Base-by-base conservation (phyloP, 2,329 filamentous ascomycete species). In the Penicillium sp. region DNA sequence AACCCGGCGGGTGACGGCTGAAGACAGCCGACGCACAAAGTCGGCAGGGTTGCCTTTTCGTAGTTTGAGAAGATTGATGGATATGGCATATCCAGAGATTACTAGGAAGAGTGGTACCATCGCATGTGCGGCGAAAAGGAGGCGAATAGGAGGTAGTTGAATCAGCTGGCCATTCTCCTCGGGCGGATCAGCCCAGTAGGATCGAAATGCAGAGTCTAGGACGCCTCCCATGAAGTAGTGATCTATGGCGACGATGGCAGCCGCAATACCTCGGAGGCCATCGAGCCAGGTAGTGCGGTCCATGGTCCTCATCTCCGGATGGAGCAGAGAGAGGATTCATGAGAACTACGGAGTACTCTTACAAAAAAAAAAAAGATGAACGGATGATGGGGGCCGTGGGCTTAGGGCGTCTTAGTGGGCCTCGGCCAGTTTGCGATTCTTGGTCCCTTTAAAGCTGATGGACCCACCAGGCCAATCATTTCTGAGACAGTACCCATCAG, bases 71-170 rank as follows among this genome's bases (percentile, higher is more conserved):
- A 81, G 76, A 59, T 81, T 81, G n/a, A 77, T 67, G 2, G 81
- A 78, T 9, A 85, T 71, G 5, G 82, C 82, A 57, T 84, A 85
- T 56, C 83, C 83, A 0, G 83, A 85, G 50, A 85, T 79, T 63
- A 85, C 77, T 66, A 83, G 84, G 64, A 85, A 85, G 10, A 76
- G 74, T 5, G 81, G 75, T 1, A 85, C 83, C 33, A 76, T 74
- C 2, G 74, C 68, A 4, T 64, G 63, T 1, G 71, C 75, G 0
- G 69, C 67, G 34, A 75, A 65, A 21, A 70, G 45, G 3, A 77
- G 56, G 0, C 75, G 73, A 37, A 78, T 48, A 3, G 76, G 64
- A 1, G 75, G 74, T 14, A 76, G 62, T 55, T 75, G 73, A 13
- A 64, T 48, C 26, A 62, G 44, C 11, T 53, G 52, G 2, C 58